A percentile compares a stretch with the other conserved stretches of the same genome.
These are phyloP conservation scores for Penicillium herquei DNA, from an alignment of 495 filamentous ascomycete genomes.

Conservation along the genomic window DNA sequence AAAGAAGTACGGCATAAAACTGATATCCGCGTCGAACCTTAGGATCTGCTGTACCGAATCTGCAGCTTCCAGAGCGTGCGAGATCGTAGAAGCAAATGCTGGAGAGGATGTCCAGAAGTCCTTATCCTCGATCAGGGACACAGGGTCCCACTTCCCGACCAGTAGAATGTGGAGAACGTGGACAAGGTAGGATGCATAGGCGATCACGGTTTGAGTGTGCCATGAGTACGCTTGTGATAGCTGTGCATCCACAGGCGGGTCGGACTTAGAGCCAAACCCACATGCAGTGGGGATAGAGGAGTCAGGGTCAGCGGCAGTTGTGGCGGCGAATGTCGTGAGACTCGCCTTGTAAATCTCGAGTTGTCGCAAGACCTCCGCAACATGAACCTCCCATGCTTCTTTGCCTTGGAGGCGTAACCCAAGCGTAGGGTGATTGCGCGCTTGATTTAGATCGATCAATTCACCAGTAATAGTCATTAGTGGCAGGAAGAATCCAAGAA, in stretches of 20 bases:
- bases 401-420: slow-evolving; percentile 74
- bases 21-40: slow-evolving; percentile 79
- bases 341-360: slow-evolving; percentile 80
- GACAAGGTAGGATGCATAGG: slow-evolving; percentile 86
- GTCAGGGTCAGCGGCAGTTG: slow-evolving; percentile 34
- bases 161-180: slow-evolving; percentile 82
- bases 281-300: slow-evolving; percentile 17
- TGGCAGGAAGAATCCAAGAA: slow-evolving; percentile 90
- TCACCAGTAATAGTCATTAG: slow-evolving; percentile 95
- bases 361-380: slow-evolving; percentile 73
- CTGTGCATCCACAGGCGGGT: slow-evolving; percentile 44
- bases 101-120: slow-evolving; percentile 86
- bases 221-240: slow-evolving; percentile 55
- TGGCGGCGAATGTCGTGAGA: slow-evolving; percentile 74
- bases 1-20: slow-evolving; percentile 90
- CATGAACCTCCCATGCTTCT: slow-evolving; percentile 76
- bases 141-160: slow-evolving; percentile 85
- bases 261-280: slow-evolving; percentile 21
- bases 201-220: slow-evolving; percentile 81
- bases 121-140: slow-evolving; percentile 81
- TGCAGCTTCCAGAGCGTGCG: slow-evolving; percentile 75
- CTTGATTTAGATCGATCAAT: slow-evolving; percentile 87
- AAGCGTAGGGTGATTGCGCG: slow-evolving; percentile 84
- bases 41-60: slow-evolving; percentile 80
- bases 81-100: slow-evolving; percentile 75